Evolutionary conservation across 1,284 basidiomycete genomes (phyloP).

Genomic region (Fomitopsis pinicola): DNA sequence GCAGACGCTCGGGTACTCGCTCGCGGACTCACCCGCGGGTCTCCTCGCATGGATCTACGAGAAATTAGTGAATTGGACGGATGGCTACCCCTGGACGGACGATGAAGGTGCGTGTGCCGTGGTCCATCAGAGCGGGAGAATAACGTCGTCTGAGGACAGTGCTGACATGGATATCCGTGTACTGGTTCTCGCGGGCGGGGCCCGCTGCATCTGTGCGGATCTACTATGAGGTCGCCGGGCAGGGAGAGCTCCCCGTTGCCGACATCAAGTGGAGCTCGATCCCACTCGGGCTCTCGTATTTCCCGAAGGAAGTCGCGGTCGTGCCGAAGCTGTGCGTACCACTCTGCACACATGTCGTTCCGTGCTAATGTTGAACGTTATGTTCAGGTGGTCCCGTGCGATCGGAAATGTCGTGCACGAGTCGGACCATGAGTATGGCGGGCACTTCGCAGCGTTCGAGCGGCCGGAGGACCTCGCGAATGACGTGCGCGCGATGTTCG

Average conservation of each 20-base stretch:
- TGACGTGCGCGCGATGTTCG: slow-evolving; percentile 26
- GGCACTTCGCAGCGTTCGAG: slow-evolving; percentile 29
- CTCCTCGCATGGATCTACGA: slow-evolving; percentile 61
- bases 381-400: slow-evolving; percentile 18
- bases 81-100: slow-evolving; percentile 45
- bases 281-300: slow-evolving; percentile 29
- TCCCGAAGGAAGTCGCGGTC: slow-evolving; percentile 27
- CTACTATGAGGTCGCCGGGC: slow-evolving; percentile 29
- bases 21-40: slow-evolving; percentile 55
- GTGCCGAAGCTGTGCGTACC: slow-evolving; percentile 22
- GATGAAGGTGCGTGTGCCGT: slow-evolving; percentile 37
- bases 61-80: slow-evolving; percentile 49
- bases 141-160: slow-evolving; percentile 18
- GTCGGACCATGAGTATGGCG: slow-evolving; percentile 22
- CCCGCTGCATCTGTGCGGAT: slow-evolving; percentile 34
- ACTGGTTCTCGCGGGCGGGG: slow-evolving; percentile 35
- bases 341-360: background rate
- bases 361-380: background rate
- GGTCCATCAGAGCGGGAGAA: background rate
- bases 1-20: slow-evolving; percentile 52
- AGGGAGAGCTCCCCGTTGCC: background rate
- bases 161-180: slow-evolving; percentile 36
- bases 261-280: slow-evolving; percentile 13
- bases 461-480: slow-evolving; percentile 21
- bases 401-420: slow-evolving; percentile 26